phyloP scores from a whole-genome alignment of 2,329 filamentous ascomycete genomes.

The Lomentospora prolificans region DNA sequence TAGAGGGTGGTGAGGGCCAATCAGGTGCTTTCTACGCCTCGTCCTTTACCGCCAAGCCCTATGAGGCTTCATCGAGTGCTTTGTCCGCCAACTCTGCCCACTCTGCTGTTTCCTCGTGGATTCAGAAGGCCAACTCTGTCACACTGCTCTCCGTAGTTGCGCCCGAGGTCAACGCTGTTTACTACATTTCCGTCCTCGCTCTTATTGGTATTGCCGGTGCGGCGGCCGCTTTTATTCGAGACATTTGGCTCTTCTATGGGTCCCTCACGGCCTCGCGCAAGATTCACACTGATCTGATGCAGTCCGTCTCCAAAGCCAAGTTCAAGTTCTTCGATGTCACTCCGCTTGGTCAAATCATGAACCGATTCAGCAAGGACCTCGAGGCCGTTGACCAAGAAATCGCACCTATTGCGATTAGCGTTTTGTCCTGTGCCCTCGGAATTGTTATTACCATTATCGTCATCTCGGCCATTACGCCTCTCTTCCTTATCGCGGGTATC shows the following conservation, averaged over 20 bases:
- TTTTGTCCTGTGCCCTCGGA: slow-evolving; percentile 53
- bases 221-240: slow-evolving; percentile 69
- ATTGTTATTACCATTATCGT: slow-evolving; percentile 78
- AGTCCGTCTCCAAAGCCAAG: slow-evolving; percentile 73
- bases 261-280: slow-evolving; percentile 80
- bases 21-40: neutral
- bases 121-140: slow-evolving; percentile 6
- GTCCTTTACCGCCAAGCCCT: slow-evolving; percentile 2
- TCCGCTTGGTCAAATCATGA: slow-evolving; percentile 92
- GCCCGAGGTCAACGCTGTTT: slow-evolving; percentile 61
- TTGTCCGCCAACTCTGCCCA: neutral
- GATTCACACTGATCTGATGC: slow-evolving; percentile 71
- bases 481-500: slow-evolving; percentile 75
- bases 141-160: slow-evolving; percentile 7
- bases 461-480: slow-evolving; percentile 82
- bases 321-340: slow-evolving; percentile 98
- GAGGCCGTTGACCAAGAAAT: slow-evolving; percentile 94
- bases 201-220: slow-evolving; percentile 70
- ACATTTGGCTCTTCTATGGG: slow-evolving; percentile 84
- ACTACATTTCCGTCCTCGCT: slow-evolving; percentile 79
- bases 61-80: slow-evolving; percentile 1
- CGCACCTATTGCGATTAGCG: slow-evolving; percentile 75
- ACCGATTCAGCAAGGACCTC: slow-evolving; percentile 95
- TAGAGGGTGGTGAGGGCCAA: neutral
- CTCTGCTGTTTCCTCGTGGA: neutral